A percentile compares a stretch with the other conserved stretches of the same genome.
Conservation (phyloP, 176 grass and related monocot species). For the Bonia amplexicaulis region DNA sequence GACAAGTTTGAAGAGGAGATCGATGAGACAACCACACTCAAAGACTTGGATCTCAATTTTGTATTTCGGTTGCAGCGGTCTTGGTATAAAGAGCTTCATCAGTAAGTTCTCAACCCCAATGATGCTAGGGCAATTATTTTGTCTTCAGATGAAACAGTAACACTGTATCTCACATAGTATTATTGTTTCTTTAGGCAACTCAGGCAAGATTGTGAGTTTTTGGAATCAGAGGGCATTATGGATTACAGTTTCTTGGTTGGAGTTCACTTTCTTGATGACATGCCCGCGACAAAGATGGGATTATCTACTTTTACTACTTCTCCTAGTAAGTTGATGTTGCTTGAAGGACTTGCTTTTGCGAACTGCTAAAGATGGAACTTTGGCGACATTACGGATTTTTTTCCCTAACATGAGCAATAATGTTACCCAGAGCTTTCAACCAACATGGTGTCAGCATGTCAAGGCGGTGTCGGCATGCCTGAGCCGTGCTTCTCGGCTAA, state of each 20-base stretch:
- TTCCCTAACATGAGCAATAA: background rate
- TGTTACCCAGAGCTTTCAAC: constrained; percentile 46
- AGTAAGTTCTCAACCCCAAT: background rate
- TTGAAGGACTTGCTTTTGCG: background rate
- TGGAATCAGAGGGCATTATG: constrained; percentile 85
- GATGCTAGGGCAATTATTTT: background rate
- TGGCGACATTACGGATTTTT: background rate
- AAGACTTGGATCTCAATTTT: constrained; percentile 86
- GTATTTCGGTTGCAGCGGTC: constrained; percentile 61
- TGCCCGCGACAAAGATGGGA: constrained; percentile 42
- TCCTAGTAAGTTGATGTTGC: constrained; percentile 52
- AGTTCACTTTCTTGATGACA: constrained; percentile 75
- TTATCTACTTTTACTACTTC: constrained; percentile 42
- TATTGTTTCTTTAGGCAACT: constrained; percentile 47
- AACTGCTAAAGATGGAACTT: background rate
- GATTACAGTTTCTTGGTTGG: constrained; percentile 92
- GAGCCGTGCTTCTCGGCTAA: constrained; percentile 42
- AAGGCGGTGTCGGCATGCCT: constrained; percentile 29
- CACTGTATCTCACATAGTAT: background rate
- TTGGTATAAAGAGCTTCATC: constrained; percentile 47
- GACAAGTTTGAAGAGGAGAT: constrained; percentile 70
- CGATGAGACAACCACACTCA: constrained; percentile 86
- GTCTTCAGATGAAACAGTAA: background rate
- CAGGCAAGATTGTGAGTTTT: constrained; percentile 64
- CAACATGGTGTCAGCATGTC: constrained; percentile 56